Evolutionary conservation across 441 rosid genomes (phyloP).

Genomic region (Populus hybrid): DNA sequence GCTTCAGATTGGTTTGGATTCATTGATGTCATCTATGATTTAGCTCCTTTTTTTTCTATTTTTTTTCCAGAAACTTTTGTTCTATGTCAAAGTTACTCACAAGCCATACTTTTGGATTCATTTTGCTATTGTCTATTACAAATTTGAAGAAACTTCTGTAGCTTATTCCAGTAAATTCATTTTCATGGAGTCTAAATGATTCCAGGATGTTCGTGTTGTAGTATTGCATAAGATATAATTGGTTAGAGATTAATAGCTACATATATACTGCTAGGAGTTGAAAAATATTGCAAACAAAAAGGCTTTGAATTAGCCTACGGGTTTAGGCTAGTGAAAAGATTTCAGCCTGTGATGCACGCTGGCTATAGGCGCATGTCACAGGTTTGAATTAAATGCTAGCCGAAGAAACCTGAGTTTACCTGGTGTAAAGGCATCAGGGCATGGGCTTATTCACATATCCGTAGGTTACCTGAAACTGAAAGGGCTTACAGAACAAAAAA

Average conservation of each 20-base stretch:
- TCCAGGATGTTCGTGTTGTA: not conserved
- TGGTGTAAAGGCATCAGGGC: not conserved
- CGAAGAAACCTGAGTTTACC: not conserved
- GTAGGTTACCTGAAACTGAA: not conserved
- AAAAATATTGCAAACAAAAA: not conserved
- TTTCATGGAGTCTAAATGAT: not conserved
- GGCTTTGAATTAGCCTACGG: not conserved
- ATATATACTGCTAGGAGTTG: no score
- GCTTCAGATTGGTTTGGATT: not conserved
- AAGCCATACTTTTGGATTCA: not conserved
- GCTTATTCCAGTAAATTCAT: not conserved
- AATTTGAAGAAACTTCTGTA: not conserved
- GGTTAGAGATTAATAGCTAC: not conserved
- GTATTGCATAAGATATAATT: not conserved
- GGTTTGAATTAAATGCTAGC: not conserved
- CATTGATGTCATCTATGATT: not conserved
- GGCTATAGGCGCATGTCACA: not conserved
- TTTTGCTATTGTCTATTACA: not conserved
- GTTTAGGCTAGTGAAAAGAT: not conserved
- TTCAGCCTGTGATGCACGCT: not conserved
- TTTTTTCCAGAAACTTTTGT: not conserved
- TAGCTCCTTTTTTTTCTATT: not conserved
- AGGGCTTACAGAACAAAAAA: not conserved
- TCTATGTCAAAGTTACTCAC: not conserved
- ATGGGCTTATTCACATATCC: not conserved